phyloP scores from a whole-genome alignment of 1,139 yeast species.

The Suhomyces bribrorum region DNA sequence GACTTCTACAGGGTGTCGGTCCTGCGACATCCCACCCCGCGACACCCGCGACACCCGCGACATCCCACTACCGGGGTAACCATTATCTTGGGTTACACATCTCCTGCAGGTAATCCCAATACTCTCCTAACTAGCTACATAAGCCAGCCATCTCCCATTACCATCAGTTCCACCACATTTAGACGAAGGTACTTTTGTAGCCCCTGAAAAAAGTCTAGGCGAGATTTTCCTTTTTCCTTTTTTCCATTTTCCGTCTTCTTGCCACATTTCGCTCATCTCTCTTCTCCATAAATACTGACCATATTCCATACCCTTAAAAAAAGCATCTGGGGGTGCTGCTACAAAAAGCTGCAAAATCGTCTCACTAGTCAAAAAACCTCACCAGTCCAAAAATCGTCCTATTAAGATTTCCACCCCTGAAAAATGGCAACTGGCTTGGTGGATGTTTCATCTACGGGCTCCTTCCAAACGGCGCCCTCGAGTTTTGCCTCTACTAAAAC shows the following conservation, averaged over 20 bases:
- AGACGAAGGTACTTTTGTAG: slow-evolving; percentile 1
- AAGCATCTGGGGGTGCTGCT: neutral
- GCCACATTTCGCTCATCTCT: neutral
- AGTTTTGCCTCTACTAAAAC: slow-evolving; percentile 6
- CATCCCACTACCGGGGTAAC: neutral
- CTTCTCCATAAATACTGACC: no score
- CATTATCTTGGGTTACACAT: neutral
- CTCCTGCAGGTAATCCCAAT: neutral
- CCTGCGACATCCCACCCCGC: no score
- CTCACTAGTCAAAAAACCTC: neutral
- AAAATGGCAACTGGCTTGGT: slow-evolving; percentile 8
- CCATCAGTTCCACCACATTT: neutral
- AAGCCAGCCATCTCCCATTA: slow-evolving; percentile 6
- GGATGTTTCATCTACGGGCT: slow-evolving; percentile 9
- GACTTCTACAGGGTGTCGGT: no score
- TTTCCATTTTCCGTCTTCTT: neutral
- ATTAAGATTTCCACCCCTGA: neutral
- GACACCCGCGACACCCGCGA: neutral
- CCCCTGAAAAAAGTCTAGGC: neutral
- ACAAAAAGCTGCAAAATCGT: neutral
- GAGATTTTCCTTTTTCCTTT: neutral
- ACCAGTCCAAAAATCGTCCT: neutral
- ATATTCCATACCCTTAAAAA: neutral
- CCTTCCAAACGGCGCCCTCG: slow-evolving; percentile 10
- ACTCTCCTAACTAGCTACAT: neutral